Percentiles rank a stretch among this genome's conserved stretches.
These are phyloP conservation scores for Fusarium tricinctum DNA, from an alignment of 2,329 filamentous ascomycete genomes.

Conservation along the genomic window DNA sequence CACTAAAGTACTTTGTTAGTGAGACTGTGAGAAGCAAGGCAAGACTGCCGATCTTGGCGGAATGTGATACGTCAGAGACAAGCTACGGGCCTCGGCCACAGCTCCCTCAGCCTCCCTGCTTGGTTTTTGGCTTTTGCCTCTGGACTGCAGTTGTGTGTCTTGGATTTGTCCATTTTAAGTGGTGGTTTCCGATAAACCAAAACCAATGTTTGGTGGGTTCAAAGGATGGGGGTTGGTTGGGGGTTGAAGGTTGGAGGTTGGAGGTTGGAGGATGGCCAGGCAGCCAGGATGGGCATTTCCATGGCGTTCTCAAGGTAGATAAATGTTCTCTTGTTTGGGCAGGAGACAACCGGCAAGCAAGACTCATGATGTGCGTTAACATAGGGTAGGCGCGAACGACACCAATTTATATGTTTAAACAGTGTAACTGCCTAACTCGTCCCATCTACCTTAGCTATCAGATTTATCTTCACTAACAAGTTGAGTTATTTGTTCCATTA, in stretches of 20 bases:
- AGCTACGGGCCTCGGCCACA: not conserved
- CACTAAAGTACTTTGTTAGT: not conserved
- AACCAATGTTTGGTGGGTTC: no score
- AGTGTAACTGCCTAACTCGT: no score
- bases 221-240: no score
- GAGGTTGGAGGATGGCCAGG: no score
- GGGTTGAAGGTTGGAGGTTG: no score
- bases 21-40: constrained; percentile 12
- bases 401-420: not conserved
- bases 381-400: not conserved
- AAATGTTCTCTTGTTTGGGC: not conserved
- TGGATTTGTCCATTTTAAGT: no score
- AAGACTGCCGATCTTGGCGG: constrained; percentile 28
- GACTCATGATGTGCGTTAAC: no score
- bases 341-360: not conserved
- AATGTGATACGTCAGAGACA: constrained; percentile 37
- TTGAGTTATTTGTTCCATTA: no score
- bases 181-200: no score
- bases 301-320: not conserved
- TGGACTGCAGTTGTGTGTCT: constrained; percentile 3
- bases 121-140: not conserved
- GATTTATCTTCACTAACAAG: no score
- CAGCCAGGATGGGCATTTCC: no score
- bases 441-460: no score
- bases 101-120: not conserved